phyloP scores from a whole-genome alignment of 139 green algal species.

The Gonium pectorale region DNA sequence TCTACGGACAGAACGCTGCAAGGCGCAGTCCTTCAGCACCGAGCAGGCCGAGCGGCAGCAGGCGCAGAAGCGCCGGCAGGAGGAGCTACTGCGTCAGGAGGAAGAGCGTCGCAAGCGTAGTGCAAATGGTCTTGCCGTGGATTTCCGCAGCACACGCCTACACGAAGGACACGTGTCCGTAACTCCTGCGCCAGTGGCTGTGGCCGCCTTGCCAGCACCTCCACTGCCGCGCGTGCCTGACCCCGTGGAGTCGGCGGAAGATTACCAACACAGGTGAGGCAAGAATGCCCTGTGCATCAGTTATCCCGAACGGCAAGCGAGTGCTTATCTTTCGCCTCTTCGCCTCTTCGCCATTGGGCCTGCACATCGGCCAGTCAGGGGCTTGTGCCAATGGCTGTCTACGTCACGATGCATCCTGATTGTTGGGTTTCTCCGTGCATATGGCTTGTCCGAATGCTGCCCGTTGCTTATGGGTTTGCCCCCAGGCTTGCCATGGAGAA shows the following conservation, averaged over 20 bases:
- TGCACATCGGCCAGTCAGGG: no score
- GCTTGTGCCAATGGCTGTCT: no score
- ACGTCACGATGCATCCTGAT: no score
- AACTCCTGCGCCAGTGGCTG: not conserved
- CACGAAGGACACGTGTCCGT: slow-evolving; percentile 11
- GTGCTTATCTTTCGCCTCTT: no score
- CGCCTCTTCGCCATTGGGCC: no score
- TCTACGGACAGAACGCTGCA: not conserved
- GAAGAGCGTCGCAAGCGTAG: slow-evolving; percentile 6
- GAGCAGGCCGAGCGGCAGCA: not conserved
- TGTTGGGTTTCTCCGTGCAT: no score
- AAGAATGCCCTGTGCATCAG: no score
- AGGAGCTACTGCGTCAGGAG: not conserved
- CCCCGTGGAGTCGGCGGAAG: not conserved
- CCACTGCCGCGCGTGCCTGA: not conserved
- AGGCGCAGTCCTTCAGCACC: slow-evolving; percentile 2
- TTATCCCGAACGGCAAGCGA: no score
- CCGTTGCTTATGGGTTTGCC: no score
- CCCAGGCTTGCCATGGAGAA: slow-evolving; percentile 28
- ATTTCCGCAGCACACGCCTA: slow-evolving; percentile 26
- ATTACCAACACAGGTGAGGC: slow-evolving; percentile 22
- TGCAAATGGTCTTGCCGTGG: slow-evolving; percentile 8
- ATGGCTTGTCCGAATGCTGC: not conserved
- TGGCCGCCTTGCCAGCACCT: not conserved
- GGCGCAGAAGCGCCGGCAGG: slow-evolving; percentile 1